These are phyloP conservation scores for Carpinus viminea DNA, from an alignment of 306 rosid species.

Conservation along the genomic window DNA sequence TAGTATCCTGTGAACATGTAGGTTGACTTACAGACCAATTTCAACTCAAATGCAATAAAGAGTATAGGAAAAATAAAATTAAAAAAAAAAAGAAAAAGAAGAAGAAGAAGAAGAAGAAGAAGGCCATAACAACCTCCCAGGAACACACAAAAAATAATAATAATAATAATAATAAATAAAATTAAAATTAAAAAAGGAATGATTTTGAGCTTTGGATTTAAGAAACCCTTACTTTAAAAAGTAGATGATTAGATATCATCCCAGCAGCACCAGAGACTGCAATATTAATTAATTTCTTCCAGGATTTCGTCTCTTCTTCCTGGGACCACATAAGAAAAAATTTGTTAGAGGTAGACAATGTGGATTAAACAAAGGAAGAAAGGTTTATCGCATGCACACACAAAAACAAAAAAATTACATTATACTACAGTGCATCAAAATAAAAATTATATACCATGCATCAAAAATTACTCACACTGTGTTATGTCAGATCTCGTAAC, in stretches of 20 bases:
- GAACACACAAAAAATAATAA: background rate
- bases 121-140: background rate
- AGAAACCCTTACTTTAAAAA: constrained; percentile 72
- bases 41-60: background rate
- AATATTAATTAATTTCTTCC: constrained; percentile 86
- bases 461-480: too few species aligned
- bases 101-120: too few species aligned
- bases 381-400: background rate
- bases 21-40: background rate
- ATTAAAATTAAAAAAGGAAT: too few species aligned
- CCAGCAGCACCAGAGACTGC: constrained; percentile 99
- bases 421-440: background rate
- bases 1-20: background rate
- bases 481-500: too few species aligned
- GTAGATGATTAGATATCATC: constrained; percentile 94
- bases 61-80: background rate
- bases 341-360: background rate
- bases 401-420: background rate
- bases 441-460: too few species aligned
- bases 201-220: constrained; percentile 1
- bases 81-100: too few species aligned
- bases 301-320: constrained; percentile 94
- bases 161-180: too few species aligned
- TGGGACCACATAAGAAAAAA: constrained; percentile 35
- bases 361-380: background rate